Evolutionary conservation across 1,139 yeast species (phyloP), one percentile per base, ranked within the genome.

Genomic region (Kodamaea sp.): DNA sequence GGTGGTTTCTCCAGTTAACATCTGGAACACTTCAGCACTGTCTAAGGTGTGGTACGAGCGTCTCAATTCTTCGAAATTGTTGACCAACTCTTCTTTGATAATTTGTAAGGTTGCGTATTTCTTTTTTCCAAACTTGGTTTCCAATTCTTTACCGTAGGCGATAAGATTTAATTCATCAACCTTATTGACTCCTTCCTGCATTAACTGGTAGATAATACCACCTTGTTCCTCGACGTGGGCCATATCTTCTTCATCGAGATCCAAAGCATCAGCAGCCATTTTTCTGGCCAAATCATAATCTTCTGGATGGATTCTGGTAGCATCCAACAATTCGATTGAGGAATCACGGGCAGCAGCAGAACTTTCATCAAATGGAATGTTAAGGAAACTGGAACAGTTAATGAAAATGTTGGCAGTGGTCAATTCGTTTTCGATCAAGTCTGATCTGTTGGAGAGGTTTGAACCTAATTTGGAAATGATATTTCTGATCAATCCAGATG

Each of bases 261-360:
- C 99, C 44, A 92, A 72, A 1, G 98, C 97, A 68, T 92, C 98
- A 2, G 96, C 94, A 7, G 97, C 97, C 89, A 92, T 90, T 57
- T 92, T 92, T 37, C 94, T 79, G 2, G 97, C 97, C 49, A 92
- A 73, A 42, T 87, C 96, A 56, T 92, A 92, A 61, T 92, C 98
- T 61, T 94, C 97, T 4, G 98, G 98, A 52, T 92, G 99, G 29
- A 94, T 89, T 64, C 98, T 78, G 0, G 98, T 92, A 23, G 95
- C 90, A 61, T 92, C 99, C 45, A 92, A 71, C 33, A 86, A 70
- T 52, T 92, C 97, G 26, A 85, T 77, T 26, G 80, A 48, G 61
- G 81, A 48, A 72, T 83, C 80, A 39, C 71, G 67, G 26, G 65
- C 56, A 26, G 66, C 54, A 42, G 72, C 51, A 15, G 59, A 53